phyloP scores from a whole-genome alignment of 2,329 filamentous ascomycete genomes.

The Venturia effusa region DNA sequence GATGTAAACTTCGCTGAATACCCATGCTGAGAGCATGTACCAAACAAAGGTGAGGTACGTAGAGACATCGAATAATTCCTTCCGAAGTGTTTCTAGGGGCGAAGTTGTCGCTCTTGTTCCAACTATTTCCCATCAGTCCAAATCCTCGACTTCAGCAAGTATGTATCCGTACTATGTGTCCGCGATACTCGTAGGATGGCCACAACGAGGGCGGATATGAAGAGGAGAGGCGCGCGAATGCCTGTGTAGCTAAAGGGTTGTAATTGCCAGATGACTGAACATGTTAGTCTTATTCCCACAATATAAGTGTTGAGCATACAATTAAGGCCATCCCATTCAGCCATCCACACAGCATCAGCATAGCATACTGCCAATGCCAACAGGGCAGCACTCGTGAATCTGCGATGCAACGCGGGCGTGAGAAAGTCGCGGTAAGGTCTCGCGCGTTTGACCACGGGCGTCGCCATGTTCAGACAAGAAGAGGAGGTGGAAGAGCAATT shows the following conservation, averaged over 20 bases:
- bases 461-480: slow-evolving; percentile 1
- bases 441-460: slow-evolving; percentile 25
- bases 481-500: neutral
- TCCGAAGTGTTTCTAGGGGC: slow-evolving; percentile 51
- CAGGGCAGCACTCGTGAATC: slow-evolving; percentile 69
- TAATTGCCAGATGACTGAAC: slow-evolving; percentile 72
- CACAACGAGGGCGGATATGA: slow-evolving; percentile 63
- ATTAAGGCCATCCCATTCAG: slow-evolving; percentile 41
- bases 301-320: slow-evolving; percentile 41
- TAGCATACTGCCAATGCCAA: slow-evolving; percentile 64
- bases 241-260: slow-evolving; percentile 70
- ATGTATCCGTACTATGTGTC: slow-evolving; percentile 44
- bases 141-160: neutral
- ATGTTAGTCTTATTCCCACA: slow-evolving; percentile 14
- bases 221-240: slow-evolving; percentile 63
- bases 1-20: slow-evolving; percentile 74
- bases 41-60: slow-evolving; percentile 62
- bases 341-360: slow-evolving; percentile 57
- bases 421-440: slow-evolving; percentile 80
- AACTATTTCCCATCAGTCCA: slow-evolving; percentile 17
- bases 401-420: slow-evolving; percentile 75
- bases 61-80: slow-evolving; percentile 46
- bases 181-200: slow-evolving; percentile 80
- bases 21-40: slow-evolving; percentile 66
- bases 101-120: slow-evolving; percentile 54